Conservation (phyloP, 1,284 basidiomycete species). For the Ceratobasidium sp. region DNA sequence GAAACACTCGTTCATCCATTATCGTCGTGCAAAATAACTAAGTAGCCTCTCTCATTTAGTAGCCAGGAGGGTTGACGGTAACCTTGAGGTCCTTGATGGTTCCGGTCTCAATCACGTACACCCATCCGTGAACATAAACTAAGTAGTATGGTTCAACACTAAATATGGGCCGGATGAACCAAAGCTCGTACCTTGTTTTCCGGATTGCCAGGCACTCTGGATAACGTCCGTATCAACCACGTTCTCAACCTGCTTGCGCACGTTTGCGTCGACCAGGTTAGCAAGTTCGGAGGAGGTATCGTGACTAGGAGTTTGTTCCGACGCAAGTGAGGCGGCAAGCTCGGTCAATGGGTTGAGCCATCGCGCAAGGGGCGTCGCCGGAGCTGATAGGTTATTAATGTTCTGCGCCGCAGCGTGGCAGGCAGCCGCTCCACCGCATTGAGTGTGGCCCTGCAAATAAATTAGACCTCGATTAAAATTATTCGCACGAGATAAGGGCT, state of each 20-base stretch:
- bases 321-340: conserved; percentile 64
- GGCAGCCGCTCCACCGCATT: conserved; percentile 83
- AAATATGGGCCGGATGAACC: background rate
- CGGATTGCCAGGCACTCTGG: conserved; percentile 76
- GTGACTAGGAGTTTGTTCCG: conserved; percentile 53
- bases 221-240: conserved; percentile 75
- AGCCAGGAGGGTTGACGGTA: conserved; percentile 44
- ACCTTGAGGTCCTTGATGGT: conserved; percentile 72
- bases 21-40: too few relatives aligned
- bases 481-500: conserved; percentile 26
- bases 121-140: conserved; percentile 86
- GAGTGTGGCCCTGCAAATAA: conserved; percentile 83
- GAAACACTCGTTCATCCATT: too few relatives aligned
- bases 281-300: conserved; percentile 57
- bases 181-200: conserved; percentile 61
- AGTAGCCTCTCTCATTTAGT: background rate
- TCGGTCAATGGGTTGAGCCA: conserved; percentile 81
- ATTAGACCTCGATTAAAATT: conserved; percentile 62
- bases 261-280: conserved; percentile 80
- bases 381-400: conserved; percentile 41
- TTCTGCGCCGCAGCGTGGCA: conserved; percentile 63
- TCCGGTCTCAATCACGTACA: conserved; percentile 82
- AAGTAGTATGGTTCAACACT: conserved; percentile 49
- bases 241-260: conserved; percentile 81
- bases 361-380: conserved; percentile 69